Percentiles rank a stretch among this genome's conserved stretches.
These are phyloP conservation scores for Fraxinus excelsior DNA, from an alignment of 257 asterid genomes.

Conservation along the genomic window DNA sequence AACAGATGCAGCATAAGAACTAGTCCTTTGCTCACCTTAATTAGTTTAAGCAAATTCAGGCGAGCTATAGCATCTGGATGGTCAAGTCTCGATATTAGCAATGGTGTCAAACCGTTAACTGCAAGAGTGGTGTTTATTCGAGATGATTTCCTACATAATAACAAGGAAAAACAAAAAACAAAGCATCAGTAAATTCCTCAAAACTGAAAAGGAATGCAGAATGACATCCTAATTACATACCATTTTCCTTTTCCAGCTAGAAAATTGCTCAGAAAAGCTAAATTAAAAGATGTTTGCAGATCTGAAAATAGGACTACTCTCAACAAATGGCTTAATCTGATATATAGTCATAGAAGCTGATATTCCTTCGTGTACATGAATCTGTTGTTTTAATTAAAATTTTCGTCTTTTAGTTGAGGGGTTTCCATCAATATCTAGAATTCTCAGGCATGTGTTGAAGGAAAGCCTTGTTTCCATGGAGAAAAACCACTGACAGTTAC, in stretches of 20 bases:
- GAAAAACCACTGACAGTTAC: neutral
- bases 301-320: neutral
- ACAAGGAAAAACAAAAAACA: neutral
- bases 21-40: slow-evolving; percentile 61
- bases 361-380: neutral
- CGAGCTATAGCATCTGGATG: slow-evolving; percentile 99
- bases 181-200: slow-evolving; percentile 15
- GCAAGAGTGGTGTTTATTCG: slow-evolving; percentile 94
- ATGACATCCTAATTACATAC: neutral
- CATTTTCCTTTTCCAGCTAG: slow-evolving; percentile 13
- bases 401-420: neutral
- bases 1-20: slow-evolving; percentile 15
- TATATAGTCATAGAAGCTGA: neutral
- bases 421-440: neutral
- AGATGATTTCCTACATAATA: slow-evolving; percentile 85
- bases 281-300: slow-evolving; percentile 3
- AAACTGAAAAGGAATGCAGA: slow-evolving; percentile 12
- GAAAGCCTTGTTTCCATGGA: neutral
- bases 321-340: neutral
- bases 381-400: neutral
- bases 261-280: neutral
- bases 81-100: slow-evolving; percentile 80
- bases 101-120: slow-evolving; percentile 91
- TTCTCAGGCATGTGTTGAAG: neutral
- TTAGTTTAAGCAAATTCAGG: slow-evolving; percentile 80